These are phyloP conservation scores for Phaeoacremonium minimum DNA, from an alignment of 2,329 filamentous ascomycete species.

Conservation along the genomic window DNA sequence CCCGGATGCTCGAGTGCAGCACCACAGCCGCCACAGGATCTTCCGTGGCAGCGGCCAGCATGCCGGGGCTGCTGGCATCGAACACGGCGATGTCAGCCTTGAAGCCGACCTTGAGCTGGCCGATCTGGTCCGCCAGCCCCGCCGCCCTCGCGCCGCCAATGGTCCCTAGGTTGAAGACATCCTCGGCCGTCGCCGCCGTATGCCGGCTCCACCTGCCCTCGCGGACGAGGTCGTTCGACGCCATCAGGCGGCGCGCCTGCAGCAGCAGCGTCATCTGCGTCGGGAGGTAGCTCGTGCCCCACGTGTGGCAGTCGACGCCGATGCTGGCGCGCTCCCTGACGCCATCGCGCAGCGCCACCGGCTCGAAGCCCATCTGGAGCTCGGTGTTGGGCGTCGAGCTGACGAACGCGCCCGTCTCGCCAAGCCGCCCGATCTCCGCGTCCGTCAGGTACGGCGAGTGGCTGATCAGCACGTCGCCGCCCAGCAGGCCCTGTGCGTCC, in stretches of 20 bases:
- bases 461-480: conserved; percentile 34
- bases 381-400: conserved; percentile 45
- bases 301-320: conserved; percentile 28
- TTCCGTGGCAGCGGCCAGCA: conserved; percentile 33
- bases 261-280: conserved; percentile 26
- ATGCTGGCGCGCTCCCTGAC: conserved; percentile 22
- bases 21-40: conserved; percentile 37
- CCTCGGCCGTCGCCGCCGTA: conserved; percentile 26
- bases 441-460: conserved; percentile 27
- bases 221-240: conserved; percentile 20
- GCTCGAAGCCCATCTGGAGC: conserved; percentile 38
- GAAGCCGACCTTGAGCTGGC: conserved; percentile 38
- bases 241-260: conserved; percentile 20
- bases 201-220: conserved; percentile 16
- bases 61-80: conserved; percentile 23
- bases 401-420: conserved; percentile 26
- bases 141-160: conserved; percentile 38
- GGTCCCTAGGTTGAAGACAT: conserved; percentile 45
- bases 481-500: conserved; percentile 29
- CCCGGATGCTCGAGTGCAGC: conserved; percentile 32
- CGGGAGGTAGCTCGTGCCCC: conserved; percentile 20
- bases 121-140: conserved; percentile 34
- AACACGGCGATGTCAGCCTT: conserved; percentile 45
- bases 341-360: conserved; percentile 26
- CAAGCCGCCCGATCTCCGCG: conserved; percentile 28